Percentiles rank a stretch among this genome's conserved stretches.
Evolutionary conservation across 2,329 filamentous ascomycete species (phyloP).

Genomic region (Thielaviopsis euricoi): DNA sequence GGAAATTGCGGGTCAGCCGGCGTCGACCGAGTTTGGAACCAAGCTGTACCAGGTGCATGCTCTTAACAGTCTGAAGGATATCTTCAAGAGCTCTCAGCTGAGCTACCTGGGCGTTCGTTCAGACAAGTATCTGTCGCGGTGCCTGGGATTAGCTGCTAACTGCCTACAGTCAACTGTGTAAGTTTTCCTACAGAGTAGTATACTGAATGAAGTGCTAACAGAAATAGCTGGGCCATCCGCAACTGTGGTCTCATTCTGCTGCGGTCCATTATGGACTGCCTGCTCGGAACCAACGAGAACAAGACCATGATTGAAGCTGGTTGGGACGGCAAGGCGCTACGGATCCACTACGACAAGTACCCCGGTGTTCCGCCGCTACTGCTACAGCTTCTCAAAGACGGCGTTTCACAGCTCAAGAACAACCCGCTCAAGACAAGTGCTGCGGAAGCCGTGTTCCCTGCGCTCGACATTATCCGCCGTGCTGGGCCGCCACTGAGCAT

Average conservation of each 20-base stretch:
- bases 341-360: constrained; percentile 55
- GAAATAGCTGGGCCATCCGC: constrained; percentile 66
- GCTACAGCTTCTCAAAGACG: constrained; percentile 41
- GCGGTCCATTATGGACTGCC: constrained; percentile 63
- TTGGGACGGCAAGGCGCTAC: constrained; percentile 46
- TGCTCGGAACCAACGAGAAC: constrained; percentile 62
- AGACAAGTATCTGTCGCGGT: constrained; percentile 56
- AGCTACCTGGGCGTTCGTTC: constrained; percentile 54
- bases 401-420: constrained; percentile 27
- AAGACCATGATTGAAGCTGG: constrained; percentile 43
- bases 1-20: constrained; percentile 34
- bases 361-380: constrained; percentile 48
- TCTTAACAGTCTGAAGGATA: constrained; percentile 81
- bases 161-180: constrained; percentile 66
- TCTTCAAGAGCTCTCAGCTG: constrained; percentile 71
- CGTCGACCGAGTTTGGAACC: constrained; percentile 41
- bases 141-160: constrained; percentile 62
- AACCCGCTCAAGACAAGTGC: constrained; percentile 21
- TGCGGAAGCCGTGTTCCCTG: constrained; percentile 64
- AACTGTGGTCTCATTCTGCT: constrained; percentile 88
- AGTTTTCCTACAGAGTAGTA: constrained; percentile 17
- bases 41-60: constrained; percentile 85
- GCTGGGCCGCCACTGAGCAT: constrained; percentile 46
- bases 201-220: constrained; percentile 1
- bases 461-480: constrained; percentile 63